phyloP scores from a whole-genome alignment of 2,329 filamentous ascomycete genomes.

The Penicillium hordei region DNA sequence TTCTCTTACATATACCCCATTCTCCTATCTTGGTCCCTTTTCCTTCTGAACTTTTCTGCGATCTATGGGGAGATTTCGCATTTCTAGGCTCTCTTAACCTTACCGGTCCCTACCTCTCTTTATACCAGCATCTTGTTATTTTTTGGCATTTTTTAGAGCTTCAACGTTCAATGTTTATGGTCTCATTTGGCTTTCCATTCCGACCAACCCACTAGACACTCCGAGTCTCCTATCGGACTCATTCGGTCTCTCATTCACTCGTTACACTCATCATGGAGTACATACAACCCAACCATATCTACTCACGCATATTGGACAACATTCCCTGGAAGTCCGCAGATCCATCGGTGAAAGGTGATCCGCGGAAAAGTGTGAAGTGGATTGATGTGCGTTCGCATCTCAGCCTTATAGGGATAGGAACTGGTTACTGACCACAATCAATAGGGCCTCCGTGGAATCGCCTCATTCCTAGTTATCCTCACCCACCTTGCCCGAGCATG shows the following conservation, averaged over 20 bases:
- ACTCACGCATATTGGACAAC: constrained; percentile 23
- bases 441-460: constrained; percentile 55
- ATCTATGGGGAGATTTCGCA: constrained; percentile 3
- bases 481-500: constrained; percentile 55
- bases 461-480: constrained; percentile 54
- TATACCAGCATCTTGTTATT: background rate
- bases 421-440: background rate
- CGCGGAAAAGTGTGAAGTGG: constrained; percentile 11
- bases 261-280: constrained; percentile 19
- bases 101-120: background rate
- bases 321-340: constrained; percentile 23
- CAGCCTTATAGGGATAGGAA: background rate
- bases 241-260: background rate
- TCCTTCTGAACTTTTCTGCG: background rate
- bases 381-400: constrained; percentile 5
- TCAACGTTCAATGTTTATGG: background rate
- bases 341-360: constrained; percentile 12
- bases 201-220: background rate
- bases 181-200: background rate
- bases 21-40: background rate
- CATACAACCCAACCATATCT: constrained; percentile 20
- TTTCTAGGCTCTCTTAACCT: background rate
- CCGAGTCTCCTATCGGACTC: background rate
- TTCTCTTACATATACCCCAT: constrained; percentile 11
- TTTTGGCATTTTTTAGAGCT: background rate